phyloP scores from a whole-genome alignment of 1,139 yeast genomes.

The Eremothecium cymbalariae region DNA sequence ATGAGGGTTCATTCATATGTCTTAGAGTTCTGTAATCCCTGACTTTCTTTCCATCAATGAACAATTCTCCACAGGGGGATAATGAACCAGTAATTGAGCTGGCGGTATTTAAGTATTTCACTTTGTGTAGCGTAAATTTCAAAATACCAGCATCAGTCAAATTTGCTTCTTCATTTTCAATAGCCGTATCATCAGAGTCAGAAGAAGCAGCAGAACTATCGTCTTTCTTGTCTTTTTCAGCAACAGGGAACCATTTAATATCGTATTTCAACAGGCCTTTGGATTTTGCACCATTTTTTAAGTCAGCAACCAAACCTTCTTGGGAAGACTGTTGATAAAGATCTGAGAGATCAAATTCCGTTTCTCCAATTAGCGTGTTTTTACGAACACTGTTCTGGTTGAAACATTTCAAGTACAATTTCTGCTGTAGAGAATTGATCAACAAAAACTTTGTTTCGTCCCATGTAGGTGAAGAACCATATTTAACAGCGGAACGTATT shows the following conservation, averaged over 20 bases:
- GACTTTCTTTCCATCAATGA: slow-evolving; percentile 46
- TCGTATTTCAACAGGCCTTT: slow-evolving; percentile 57
- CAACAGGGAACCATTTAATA: slow-evolving; percentile 54
- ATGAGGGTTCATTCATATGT: slow-evolving; percentile 62
- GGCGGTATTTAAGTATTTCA: slow-evolving; percentile 58
- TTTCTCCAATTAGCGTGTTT: slow-evolving; percentile 49
- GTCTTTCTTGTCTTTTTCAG: slow-evolving; percentile 31
- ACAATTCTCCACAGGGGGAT: slow-evolving; percentile 64
- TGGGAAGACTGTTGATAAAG: slow-evolving; percentile 46
- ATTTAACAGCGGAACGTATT: slow-evolving; percentile 50
- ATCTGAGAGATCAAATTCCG: slow-evolving; percentile 49
- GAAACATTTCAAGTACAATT: slow-evolving; percentile 46
- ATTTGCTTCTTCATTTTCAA: slow-evolving; percentile 28
- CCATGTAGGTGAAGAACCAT: slow-evolving; percentile 50
- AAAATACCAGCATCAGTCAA: slow-evolving; percentile 64
- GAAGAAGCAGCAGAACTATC: slow-evolving; percentile 6
- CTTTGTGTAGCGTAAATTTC: slow-evolving; percentile 64
- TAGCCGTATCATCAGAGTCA: slow-evolving; percentile 19
- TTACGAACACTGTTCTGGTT: slow-evolving; percentile 49
- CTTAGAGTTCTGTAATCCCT: slow-evolving; percentile 53
- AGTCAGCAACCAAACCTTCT: slow-evolving; percentile 23
- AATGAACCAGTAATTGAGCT: slow-evolving; percentile 59
- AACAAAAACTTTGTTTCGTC: slow-evolving; percentile 57
- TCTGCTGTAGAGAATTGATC: slow-evolving; percentile 50
- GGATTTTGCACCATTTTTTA: slow-evolving; percentile 45